These are phyloP conservation scores for Dioscorea alata DNA, from an alignment of 106 monocot species.

Conservation along the genomic window DNA sequence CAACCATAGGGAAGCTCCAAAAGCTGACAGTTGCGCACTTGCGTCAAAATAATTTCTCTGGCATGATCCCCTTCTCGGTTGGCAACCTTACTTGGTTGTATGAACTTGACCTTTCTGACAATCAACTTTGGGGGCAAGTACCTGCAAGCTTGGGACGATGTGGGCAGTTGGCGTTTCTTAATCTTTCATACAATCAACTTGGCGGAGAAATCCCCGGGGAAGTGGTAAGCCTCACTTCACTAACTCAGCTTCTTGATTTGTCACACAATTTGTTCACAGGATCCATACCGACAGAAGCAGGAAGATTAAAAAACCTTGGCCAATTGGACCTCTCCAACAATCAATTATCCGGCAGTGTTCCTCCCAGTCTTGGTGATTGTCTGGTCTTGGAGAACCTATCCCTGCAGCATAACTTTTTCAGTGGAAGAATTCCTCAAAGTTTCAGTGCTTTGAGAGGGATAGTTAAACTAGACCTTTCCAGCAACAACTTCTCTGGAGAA, in stretches of 20 bases:
- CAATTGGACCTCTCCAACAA: background rate
- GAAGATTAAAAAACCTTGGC: constrained; percentile 6
- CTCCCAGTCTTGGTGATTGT: constrained; percentile 2
- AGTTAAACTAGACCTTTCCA: background rate
- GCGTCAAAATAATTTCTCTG: background rate
- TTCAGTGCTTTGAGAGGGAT: background rate
- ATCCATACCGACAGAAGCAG: constrained; percentile 1
- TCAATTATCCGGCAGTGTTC: constrained; percentile 14
- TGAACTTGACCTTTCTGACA: constrained; percentile 3
- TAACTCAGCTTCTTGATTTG: constrained; percentile 1
- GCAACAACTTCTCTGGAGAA: constrained; percentile 12
- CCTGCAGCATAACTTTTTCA: background rate
- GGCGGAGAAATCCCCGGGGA: constrained; percentile 2
- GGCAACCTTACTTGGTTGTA: constrained; percentile 2
- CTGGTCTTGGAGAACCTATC: background rate
- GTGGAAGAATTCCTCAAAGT: background rate
- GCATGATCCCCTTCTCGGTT: constrained; percentile 1
- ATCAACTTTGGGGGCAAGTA: background rate
- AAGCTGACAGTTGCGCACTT: background rate
- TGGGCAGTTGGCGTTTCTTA: background rate
- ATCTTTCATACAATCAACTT: constrained; percentile 4
- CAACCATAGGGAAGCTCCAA: constrained; percentile 2
- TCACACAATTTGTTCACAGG: background rate
- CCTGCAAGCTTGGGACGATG: background rate
- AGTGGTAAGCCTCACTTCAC: constrained; percentile 6